Conservation (phyloP, 2,329 filamentous ascomycete genomes). For the Salinomyces thailandicus region DNA sequence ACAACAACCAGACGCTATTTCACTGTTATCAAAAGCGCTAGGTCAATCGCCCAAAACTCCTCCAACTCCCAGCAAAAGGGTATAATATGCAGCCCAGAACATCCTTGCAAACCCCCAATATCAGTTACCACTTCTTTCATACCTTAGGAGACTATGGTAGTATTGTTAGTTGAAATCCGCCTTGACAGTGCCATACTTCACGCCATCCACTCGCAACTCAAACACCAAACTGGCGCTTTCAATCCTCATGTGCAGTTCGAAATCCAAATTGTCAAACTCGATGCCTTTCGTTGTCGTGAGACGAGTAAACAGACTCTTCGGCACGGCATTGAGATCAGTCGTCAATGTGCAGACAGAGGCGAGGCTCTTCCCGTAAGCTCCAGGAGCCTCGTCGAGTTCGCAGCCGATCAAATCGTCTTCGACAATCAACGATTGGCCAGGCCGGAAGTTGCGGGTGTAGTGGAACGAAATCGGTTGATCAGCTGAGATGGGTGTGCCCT, state of each 20-base stretch:
- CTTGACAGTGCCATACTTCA: constrained; percentile 65
- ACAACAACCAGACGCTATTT: too few relatives aligned
- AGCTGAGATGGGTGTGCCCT: constrained; percentile 65
- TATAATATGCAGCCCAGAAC: background rate
- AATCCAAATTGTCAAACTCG: constrained; percentile 73
- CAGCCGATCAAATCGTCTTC: constrained; percentile 73
- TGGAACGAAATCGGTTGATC: constrained; percentile 67
- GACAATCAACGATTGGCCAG: constrained; percentile 64
- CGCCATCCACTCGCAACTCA: constrained; percentile 67
- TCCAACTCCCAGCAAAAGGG: background rate
- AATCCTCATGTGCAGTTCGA: constrained; percentile 73
- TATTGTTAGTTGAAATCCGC: constrained; percentile 60
- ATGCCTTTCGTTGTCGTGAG: constrained; percentile 69
- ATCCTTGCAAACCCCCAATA: background rate
- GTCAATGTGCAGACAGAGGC: constrained; percentile 65
- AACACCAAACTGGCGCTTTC: constrained; percentile 67
- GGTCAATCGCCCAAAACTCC: background rate
- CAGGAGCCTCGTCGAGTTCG: constrained; percentile 56
- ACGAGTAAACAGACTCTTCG: constrained; percentile 60
- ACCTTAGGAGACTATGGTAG: too few relatives aligned
- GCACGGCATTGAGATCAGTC: constrained; percentile 68
- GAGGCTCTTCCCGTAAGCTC: constrained; percentile 39
- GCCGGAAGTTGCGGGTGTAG: constrained; percentile 76
- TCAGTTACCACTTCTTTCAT: too few relatives aligned
- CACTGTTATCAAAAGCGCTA: too few relatives aligned